Evolutionary conservation across 192 early-diverging fungal species (phyloP), one percentile per base, ranked within the genome.

Genomic region (Phycomyces nitens): DNA sequence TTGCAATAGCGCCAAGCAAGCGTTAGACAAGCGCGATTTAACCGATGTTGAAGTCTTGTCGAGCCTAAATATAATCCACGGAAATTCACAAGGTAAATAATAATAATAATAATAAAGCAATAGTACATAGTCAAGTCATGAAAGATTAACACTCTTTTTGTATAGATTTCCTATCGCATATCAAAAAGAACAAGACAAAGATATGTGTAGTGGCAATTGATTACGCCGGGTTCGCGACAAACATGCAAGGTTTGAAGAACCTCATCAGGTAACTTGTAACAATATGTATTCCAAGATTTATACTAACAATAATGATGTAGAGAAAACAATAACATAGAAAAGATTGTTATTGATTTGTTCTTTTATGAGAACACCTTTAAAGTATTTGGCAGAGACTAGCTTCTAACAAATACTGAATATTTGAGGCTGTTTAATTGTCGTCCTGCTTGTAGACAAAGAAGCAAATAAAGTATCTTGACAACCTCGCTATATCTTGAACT

Each of bases 291-390:
- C n/a, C n/a, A n/a, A n/a, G n/a, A n/a, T n/a, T n/a, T n/a, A n/a
- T n/a, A n/a, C n/a, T n/a, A n/a, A n/a, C n/a, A n/a, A n/a, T n/a
- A n/a, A n/a, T n/a, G n/a, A n/a, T n/a, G n/a, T n/a, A n/a, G n/a
- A n/a, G n/a, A n/a, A n/a, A n/a, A n/a, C 16, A 43, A 23, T 7
- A 58, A 58, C 40, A 58, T 43, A 58, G 24, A n/a, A n/a, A n/a
- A n/a, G n/a, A n/a, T n/a, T 43, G 22, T 43, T 2, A 43, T 58
- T 23, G 21, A 42, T 11, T 42, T 42, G 10, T 58, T 24, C 43
- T 43, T 14, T 15, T 58, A 58, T 6, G 41, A 58, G 21, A 58
- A 42, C 43, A n/a, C 20, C 11, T 44, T 58, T 3, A 58, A 58
- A 44, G 5, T 22, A 16, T 58, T 43, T 44, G 40, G 22, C 23